Evolutionary conservation across 106 monocot species (phyloP), one percentile per base, ranked within the genome.

Genomic region (Agapanthus africanus): DNA sequence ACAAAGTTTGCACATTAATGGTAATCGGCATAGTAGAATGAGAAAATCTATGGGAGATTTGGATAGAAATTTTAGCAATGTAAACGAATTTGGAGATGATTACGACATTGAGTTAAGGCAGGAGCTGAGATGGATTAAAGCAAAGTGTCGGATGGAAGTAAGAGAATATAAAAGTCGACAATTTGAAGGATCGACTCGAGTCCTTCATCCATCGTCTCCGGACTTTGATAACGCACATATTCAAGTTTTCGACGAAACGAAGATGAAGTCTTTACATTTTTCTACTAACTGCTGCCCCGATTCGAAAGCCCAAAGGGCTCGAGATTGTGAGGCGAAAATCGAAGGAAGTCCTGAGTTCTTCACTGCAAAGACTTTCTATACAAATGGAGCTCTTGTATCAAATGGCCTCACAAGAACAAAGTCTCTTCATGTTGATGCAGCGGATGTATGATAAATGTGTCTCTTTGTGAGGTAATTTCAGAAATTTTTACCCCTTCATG

Each of bases 391-490:
- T 47, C 69, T 59, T 30, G 21, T 67, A 33, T 75, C 71, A 8
- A 61, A 63, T 49, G 63, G 72, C n/a, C 44, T 86, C 27, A 36
- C 67, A 3, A 76, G 76, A 67, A 74, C 76, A 22, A 83, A 70
- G 52, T 90, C 86, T 51, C 71, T 81, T 37, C 67, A 82, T 6
- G 54, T 83, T 21, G 74, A 83, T 81, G 83, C 78, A 1, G 76
- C 78, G 26, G 83, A 82, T 76, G 70, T 62, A 60, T 79, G 73
- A 81, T 41, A 65, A 66, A 18, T 40, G 26, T 4, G 3, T 41
- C 3, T 22, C 3, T 30, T 11, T 66, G 66, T 42, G 21, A 6
- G 37, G 2, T 22, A 25, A 3, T 52, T 52, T 52, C 25, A n/a
- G 25, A 25, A 2, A 22, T 19, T n/a, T n/a, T n/a, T 32, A 59